Percentiles rank a stretch among this genome's conserved stretches.
These are phyloP conservation scores for Dactylonectria estremocensis DNA, from an alignment of 2,329 filamentous ascomycete genomes.

Conservation along the genomic window DNA sequence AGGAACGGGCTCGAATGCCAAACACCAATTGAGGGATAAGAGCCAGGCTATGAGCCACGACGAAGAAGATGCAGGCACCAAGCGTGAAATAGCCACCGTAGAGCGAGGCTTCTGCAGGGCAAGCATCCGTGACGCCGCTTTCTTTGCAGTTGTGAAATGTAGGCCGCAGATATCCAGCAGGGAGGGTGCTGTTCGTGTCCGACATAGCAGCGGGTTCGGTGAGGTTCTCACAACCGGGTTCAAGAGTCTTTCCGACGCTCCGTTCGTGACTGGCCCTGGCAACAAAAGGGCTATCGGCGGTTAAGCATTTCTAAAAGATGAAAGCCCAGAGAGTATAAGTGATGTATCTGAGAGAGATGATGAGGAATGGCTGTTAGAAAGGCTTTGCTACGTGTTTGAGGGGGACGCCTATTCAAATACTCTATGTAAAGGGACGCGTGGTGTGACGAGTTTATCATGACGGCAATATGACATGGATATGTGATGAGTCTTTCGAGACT, in stretches of 20 bases:
- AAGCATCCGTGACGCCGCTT: slow-evolving; percentile 32
- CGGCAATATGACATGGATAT: background rate
- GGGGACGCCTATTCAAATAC: background rate
- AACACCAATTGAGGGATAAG: slow-evolving; percentile 37
- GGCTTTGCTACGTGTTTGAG: background rate
- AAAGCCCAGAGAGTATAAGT: background rate
- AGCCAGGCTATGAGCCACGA: slow-evolving; percentile 37
- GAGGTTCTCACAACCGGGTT: background rate
- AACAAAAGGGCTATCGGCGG: background rate
- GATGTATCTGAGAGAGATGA: background rate
- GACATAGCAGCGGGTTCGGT: background rate
- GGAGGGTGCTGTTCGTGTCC: slow-evolving; percentile 5
- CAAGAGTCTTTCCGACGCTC: background rate
- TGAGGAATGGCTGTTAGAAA: background rate
- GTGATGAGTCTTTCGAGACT: background rate
- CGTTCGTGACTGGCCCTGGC: background rate
- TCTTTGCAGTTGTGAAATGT: slow-evolving; percentile 31
- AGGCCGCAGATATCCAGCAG: slow-evolving; percentile 28
- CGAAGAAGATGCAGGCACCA: slow-evolving; percentile 51
- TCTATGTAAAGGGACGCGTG: background rate
- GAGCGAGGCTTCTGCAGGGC: slow-evolving; percentile 43
- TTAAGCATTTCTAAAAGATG: background rate
- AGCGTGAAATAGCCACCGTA: slow-evolving; percentile 46
- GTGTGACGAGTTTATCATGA: background rate
- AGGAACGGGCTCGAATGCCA: slow-evolving; percentile 54